Percentiles rank a stretch among this genome's conserved stretches.
Evolutionary conservation across 257 asterid species (phyloP).

Genomic region (Ophiorrhiza pumila): DNA sequence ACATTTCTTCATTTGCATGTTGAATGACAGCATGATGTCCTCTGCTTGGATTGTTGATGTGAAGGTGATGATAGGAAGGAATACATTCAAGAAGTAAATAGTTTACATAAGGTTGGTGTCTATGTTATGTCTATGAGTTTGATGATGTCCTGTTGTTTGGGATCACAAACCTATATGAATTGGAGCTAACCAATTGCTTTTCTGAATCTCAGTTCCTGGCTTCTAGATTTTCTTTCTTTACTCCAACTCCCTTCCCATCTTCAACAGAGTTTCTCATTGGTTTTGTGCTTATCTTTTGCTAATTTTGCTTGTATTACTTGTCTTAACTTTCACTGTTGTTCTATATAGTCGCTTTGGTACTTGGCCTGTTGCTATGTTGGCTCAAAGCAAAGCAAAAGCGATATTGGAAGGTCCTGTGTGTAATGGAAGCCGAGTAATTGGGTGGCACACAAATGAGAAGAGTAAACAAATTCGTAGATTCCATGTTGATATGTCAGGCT

Average conservation of each 20-base stretch:
- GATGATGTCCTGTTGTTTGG: background rate
- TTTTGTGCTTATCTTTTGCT: background rate
- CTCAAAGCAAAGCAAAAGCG: slow-evolving; percentile 79
- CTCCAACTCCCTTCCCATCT: background rate
- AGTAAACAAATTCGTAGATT: slow-evolving; percentile 87
- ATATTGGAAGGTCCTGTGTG: slow-evolving; percentile 92
- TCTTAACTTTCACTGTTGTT: slow-evolving; percentile 17
- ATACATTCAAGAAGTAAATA: background rate
- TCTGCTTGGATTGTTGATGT: background rate
- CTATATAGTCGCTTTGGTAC: slow-evolving; percentile 83
- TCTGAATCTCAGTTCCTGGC: background rate
- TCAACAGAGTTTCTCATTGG: background rate
- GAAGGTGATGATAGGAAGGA: background rate
- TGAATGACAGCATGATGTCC: background rate
- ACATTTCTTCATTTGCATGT: background rate
- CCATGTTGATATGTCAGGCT: slow-evolving; percentile 97
- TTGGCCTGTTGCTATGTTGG: slow-evolving; percentile 97
- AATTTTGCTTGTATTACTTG: background rate
- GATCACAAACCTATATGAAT: background rate
- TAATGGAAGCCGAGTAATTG: slow-evolving; percentile 81
- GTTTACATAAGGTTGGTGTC: background rate
- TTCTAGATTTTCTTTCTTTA: background rate
- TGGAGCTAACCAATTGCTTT: background rate
- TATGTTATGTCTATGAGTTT: background rate
- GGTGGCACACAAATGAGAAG: slow-evolving; percentile 98